Conservation (phyloP, 768 basidiomycete species). For the Rhodotorula graminis region DNA sequence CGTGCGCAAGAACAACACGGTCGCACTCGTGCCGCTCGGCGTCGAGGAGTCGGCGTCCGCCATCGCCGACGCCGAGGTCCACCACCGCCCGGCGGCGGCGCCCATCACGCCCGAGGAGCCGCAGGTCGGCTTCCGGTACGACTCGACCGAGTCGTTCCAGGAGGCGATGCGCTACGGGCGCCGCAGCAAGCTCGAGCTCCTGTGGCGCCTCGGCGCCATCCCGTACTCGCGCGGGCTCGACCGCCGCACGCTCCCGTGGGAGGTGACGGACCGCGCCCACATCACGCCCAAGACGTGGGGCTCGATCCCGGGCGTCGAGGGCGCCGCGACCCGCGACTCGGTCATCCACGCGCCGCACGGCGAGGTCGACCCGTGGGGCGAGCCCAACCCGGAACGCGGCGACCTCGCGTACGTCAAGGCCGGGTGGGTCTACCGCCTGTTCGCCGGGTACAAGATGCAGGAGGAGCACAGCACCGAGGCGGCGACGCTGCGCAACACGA, state of each 20-base stretch:
- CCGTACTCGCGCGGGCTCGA: conserved; percentile 43
- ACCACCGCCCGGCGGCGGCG: conserved; percentile 13
- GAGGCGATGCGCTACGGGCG: conserved; percentile 45
- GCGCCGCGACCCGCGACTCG: conserved; percentile 21
- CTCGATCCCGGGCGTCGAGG: conserved; percentile 35
- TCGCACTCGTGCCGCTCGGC: conserved; percentile 30
- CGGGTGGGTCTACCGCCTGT: conserved; percentile 44
- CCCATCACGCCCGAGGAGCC: conserved; percentile 44
- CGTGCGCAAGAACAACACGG: conserved; percentile 36
- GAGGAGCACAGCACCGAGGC: conserved; percentile 39
- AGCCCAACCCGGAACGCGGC: conserved; percentile 25
- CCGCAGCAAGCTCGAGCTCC: conserved; percentile 44
- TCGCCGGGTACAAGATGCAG: conserved; percentile 41
- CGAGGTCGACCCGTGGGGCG: not conserved
- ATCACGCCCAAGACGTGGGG: conserved; percentile 40
- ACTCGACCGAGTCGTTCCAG: conserved; percentile 41
- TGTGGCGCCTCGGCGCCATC: conserved; percentile 45
- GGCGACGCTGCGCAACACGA: conserved; percentile 40
- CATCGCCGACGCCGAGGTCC: conserved; percentile 28
- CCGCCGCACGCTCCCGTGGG: conserved; percentile 42
- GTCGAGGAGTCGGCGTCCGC: conserved; percentile 25
- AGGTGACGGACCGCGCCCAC: conserved; percentile 40
- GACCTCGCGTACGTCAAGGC: conserved; percentile 38
- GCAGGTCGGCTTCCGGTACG: conserved; percentile 45
- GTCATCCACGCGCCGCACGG: conserved; percentile 30